Evolutionary conservation across 2,329 filamentous ascomycete genomes (phyloP).

Genomic region (Talaromyces pinophilus): DNA sequence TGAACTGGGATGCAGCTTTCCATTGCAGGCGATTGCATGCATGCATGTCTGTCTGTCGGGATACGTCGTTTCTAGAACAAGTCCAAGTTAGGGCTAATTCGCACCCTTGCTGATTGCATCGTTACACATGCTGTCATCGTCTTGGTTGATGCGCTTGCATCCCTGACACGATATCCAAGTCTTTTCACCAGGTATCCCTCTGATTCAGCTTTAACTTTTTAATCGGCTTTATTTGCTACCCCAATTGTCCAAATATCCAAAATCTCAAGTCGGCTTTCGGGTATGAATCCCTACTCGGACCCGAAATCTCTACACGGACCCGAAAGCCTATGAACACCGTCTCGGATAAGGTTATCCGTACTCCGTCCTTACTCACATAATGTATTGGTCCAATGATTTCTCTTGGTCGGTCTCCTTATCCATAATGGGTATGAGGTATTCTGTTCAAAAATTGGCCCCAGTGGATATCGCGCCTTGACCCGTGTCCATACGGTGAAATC

Average conservation of each 20-base stretch:
- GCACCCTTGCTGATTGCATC: neutral
- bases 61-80: neutral
- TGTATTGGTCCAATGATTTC: neutral
- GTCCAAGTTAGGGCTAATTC: neutral
- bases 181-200: neutral
- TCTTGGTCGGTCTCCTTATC: neutral
- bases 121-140: slow-evolving; percentile 2
- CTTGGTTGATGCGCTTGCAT: neutral
- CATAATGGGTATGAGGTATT: neutral
- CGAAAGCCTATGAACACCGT: neutral
- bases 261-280: neutral
- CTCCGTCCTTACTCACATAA: neutral
- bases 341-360: neutral
- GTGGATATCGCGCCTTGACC: neutral
- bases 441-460: neutral
- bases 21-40: neutral
- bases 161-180: neutral
- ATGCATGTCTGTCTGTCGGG: neutral
- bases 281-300: neutral
- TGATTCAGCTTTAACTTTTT: too few species aligned
- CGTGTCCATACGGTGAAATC: neutral
- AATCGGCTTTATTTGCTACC: neutral
- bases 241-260: neutral
- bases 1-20: neutral
- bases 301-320: neutral